Evolutionary conservation across 495 filamentous ascomycete species (phyloP).

Genomic region (Lichina pygmaea): DNA sequence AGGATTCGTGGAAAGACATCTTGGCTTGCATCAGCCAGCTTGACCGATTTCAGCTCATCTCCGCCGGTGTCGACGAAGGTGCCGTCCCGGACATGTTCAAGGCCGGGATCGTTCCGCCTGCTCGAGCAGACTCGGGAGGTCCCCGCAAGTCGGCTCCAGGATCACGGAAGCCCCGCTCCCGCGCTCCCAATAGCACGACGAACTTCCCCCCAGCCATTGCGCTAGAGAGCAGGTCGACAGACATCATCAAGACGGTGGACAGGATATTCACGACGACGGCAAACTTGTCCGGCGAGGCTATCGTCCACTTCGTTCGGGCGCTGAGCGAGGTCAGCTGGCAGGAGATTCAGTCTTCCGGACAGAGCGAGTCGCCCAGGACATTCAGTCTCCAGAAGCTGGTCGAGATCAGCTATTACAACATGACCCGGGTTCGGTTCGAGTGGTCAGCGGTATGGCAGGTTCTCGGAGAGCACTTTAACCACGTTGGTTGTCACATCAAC

Average conservation of each 20-base stretch:
- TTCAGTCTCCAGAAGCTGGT: constrained; percentile 96
- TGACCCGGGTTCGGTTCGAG: constrained; percentile 91
- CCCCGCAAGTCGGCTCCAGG: constrained; percentile 20
- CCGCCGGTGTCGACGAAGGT: constrained; percentile 75
- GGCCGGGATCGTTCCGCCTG: constrained; percentile 36
- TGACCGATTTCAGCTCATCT: constrained; percentile 85
- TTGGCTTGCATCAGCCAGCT: constrained; percentile 89
- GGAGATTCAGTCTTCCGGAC: constrained; percentile 88
- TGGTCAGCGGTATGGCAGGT: constrained; percentile 96
- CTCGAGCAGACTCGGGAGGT: constrained; percentile 16
- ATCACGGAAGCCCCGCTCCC: constrained; percentile 24
- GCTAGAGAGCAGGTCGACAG: constrained; percentile 70
- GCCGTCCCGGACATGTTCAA: constrained; percentile 81
- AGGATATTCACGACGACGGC: constrained; percentile 89
- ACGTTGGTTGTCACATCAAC: constrained; percentile 86
- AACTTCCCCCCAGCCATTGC: constrained; percentile 68
- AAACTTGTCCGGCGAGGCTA: constrained; percentile 77
- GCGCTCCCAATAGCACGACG: constrained; percentile 19
- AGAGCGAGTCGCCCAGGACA: constrained; percentile 78
- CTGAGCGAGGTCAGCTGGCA: constrained; percentile 96
- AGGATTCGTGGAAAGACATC: constrained; percentile 81
- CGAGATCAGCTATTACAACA: constrained; percentile 98
- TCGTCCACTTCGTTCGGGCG: constrained; percentile 88
- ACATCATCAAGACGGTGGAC: constrained; percentile 80
- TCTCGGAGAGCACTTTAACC: constrained; percentile 89